Evolutionary conservation across 306 rosid species (phyloP), one percentile per base, ranked within the genome.

Genomic region (Glycine tomentella): DNA sequence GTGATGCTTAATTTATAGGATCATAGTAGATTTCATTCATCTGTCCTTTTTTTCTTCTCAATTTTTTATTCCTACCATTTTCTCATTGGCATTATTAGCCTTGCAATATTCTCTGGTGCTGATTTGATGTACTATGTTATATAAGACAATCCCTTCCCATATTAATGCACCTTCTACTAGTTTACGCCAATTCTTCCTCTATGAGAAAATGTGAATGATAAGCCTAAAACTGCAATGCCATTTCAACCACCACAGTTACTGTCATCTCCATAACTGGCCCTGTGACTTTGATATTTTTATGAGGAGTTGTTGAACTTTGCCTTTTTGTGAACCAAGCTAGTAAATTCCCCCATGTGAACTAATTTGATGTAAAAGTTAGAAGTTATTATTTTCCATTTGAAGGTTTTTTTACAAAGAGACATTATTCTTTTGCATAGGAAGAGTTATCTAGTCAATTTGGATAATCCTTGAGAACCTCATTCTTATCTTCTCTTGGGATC

Each of bases 221-320:
- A 79, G 81, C 62, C 76, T 15, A 67, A 76, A 85, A 50, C 74
- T 42, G 44, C 83, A 83, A 65, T 81, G 57, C 75, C 74, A 84
- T 78, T 83, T 78, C 80, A 79, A 80, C 85, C 15, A 52, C 82
- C 84, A 69, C 31, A 49, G 69, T 74, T 87, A 65, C 68, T 84
- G 33, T 57, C 25, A 73, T 80, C 61, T 64, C 80, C 84, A 72
- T 65, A 82, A 75, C 72, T 46, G 52, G 80, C 51, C 78, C 31
- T 66, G 33, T 80, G 84, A 82, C 66, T 12, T 63, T 71, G 83
- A 84, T 56, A 4, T 74, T 51, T 25, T 65, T 55, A 42, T 34
- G 48, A 59, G 16, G 58, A 83, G 90, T 86, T 46, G 87, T 86
- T 90, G 86, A 77, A 50, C 63, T 71, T 84, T 81, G 62, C 81